Evolutionary conservation across 2,329 filamentous ascomycete genomes (phyloP), one percentile per base, ranked within the genome.

Genomic region (Alternaria arbusti): DNA sequence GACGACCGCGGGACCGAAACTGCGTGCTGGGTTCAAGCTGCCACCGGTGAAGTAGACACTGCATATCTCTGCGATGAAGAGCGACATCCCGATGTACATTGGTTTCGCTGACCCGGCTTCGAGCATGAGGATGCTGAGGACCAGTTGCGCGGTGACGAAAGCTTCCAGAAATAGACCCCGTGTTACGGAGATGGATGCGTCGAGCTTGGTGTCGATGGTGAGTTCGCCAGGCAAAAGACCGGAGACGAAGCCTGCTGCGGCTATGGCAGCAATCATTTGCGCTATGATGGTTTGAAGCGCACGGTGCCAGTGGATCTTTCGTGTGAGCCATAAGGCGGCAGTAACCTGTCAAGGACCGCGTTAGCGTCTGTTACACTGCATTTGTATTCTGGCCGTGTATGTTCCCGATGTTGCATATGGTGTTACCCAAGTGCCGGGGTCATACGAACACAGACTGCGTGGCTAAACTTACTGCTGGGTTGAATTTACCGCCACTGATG

Each of bases 31-130:
- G 62, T 84, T 84, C 32, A 84, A 73, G 11, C 79, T 81, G n/a
- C 82, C 81, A 30, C 82, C 81, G 1, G 82, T 83, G 62, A 78
- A 84, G 71, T 74, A 82, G 2, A 83, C 82, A 78, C 84, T 83
- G 28, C 80, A 79, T 43, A 88, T 70, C 64, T 87, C 82, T 0
- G 82, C 80, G 54, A 92, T 84, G 77, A 93, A 93, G 61, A 93
- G 84, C 0, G 90, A 84, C 11, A 91, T 78, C 1, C 91, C 91
- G 69, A 94, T 91, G 11, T 88, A 90, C 13, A 93, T 81, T 0
- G 91, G 90, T 80, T 93, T 92, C 73, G 91, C 88, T 13, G 63
- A 52, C 22, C 70, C 66, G 9, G 87, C 86, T 0, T 89, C 89
- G 28, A 92, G 81, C 86, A 92, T 89, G 22, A 79, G 69, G 50